These are phyloP conservation scores for Silybum marianum DNA, from an alignment of 129 eudicot species.

Conservation along the genomic window DNA sequence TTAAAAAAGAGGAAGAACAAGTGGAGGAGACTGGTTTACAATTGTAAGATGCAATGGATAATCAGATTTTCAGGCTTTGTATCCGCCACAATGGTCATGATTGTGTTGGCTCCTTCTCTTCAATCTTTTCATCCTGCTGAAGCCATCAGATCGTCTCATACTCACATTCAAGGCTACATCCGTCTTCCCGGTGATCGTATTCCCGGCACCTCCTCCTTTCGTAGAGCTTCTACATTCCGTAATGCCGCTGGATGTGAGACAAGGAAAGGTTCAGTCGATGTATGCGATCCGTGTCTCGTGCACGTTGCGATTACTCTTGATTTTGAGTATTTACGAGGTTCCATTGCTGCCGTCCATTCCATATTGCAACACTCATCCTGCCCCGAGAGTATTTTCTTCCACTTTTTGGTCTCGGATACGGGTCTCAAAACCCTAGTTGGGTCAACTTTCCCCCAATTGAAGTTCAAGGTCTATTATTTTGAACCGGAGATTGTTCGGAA, in stretches of 20 bases:
- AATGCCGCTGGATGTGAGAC: conserved; percentile 57
- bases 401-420: conserved; percentile 67
- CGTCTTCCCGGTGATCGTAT: conserved; percentile 23
- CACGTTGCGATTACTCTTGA: conserved; percentile 95
- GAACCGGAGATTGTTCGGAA: conserved; percentile 61
- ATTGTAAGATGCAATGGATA: conserved; percentile 71
- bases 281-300: conserved; percentile 70
- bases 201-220: conserved; percentile 36
- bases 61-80: conserved; percentile 70
- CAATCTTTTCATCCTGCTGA: conserved; percentile 96
- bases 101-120: conserved; percentile 70
- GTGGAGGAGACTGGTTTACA: conserved; percentile 14
- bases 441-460: conserved; percentile 65
- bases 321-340: conserved; percentile 73
- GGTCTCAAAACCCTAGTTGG: conserved; percentile 59
- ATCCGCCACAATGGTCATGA: conserved; percentile 70
- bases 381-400: conserved; percentile 80
- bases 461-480: conserved; percentile 77
- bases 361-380: conserved; percentile 77
- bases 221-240: conserved; percentile 50
- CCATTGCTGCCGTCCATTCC: conserved; percentile 93
- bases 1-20: conserved; percentile 22
- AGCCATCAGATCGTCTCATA: conserved; percentile 69
- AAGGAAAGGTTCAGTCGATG: conserved; percentile 22
- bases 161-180: conserved; percentile 26